Conservation (phyloP, 208 protist species). For the Acanthamoeba lenticulata region DNA sequence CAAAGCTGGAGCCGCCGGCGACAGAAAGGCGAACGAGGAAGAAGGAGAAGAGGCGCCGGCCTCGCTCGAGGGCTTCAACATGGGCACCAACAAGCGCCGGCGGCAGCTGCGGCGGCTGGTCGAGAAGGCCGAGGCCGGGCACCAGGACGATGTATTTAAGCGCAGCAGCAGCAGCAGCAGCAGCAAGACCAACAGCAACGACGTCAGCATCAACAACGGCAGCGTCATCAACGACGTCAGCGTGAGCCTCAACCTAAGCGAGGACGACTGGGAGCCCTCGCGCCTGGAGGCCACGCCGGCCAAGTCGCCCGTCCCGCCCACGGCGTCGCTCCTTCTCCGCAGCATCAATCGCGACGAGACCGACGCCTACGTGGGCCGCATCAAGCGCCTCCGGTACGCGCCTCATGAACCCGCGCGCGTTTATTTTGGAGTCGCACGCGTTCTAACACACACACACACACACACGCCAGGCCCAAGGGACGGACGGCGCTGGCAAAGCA, state of each 20-base stretch:
- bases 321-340: not conserved
- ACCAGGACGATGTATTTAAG: not conserved
- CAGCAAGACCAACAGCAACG: too few species aligned
- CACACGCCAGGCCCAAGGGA: not conserved
- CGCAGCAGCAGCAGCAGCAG: not conserved
- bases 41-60: not conserved
- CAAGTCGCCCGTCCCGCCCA: not conserved
- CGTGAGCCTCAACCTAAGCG: not conserved
- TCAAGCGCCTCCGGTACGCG: not conserved
- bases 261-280: not conserved
- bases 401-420: not conserved
- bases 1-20: not conserved
- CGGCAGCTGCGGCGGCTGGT: not conserved
- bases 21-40: not conserved
- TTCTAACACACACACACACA: not conserved
- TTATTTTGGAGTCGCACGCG: not conserved
- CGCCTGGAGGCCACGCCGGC: not conserved
- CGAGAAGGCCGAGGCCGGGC: not conserved
- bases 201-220: too few species aligned
- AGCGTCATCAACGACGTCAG: not conserved
- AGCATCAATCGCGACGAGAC: not conserved
- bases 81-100: not conserved
- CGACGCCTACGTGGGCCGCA: not conserved
- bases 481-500: not conserved
- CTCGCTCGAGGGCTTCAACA: slow-evolving; percentile 10